Percentiles rank a stretch among this genome's conserved stretches.
These are phyloP conservation scores for Fusarium liriodendri DNA, from an alignment of 2,329 filamentous ascomycete genomes.

Conservation along the genomic window DNA sequence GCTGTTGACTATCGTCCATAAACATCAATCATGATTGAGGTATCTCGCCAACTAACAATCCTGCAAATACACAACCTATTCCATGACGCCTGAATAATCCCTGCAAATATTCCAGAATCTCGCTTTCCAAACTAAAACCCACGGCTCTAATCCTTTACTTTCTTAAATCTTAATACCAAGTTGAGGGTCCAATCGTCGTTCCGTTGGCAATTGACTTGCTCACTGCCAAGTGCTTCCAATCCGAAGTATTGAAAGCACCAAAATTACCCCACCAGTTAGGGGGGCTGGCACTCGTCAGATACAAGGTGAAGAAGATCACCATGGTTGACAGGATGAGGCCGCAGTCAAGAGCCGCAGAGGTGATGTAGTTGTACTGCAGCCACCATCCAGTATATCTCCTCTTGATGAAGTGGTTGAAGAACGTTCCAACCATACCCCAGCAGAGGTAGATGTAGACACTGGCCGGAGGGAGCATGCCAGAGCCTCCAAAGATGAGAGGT, in stretches of 20 bases:
- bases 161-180: slow-evolving; percentile 53
- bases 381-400: slow-evolving; percentile 77
- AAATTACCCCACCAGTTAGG: slow-evolving; percentile 74
- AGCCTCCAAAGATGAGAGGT: slow-evolving; percentile 76
- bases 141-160: background rate
- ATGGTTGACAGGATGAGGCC: slow-evolving; percentile 75
- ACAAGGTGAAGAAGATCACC: slow-evolving; percentile 76
- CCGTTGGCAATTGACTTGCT: slow-evolving; percentile 55
- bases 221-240: slow-evolving; percentile 57
- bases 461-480: slow-evolving; percentile 73
- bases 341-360: slow-evolving; percentile 76
- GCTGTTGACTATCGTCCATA: slow-evolving; percentile 3
- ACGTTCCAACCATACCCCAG: slow-evolving; percentile 74
- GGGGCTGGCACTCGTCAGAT: slow-evolving; percentile 65
- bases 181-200: slow-evolving; percentile 63
- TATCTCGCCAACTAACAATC: slow-evolving; percentile 40
- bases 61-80: slow-evolving; percentile 25
- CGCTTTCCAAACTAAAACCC: slow-evolving; percentile 21
- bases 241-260: slow-evolving; percentile 59
- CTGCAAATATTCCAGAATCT: slow-evolving; percentile 19
- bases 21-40: slow-evolving; percentile 43
- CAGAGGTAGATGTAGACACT: slow-evolving; percentile 77
- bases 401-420: slow-evolving; percentile 77
- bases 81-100: slow-evolving; percentile 32
- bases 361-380: slow-evolving; percentile 82